Percentiles rank a stretch among this genome's conserved stretches.
Conservation (phyloP, 257 asterid species). For the Ballota nigra region DNA sequence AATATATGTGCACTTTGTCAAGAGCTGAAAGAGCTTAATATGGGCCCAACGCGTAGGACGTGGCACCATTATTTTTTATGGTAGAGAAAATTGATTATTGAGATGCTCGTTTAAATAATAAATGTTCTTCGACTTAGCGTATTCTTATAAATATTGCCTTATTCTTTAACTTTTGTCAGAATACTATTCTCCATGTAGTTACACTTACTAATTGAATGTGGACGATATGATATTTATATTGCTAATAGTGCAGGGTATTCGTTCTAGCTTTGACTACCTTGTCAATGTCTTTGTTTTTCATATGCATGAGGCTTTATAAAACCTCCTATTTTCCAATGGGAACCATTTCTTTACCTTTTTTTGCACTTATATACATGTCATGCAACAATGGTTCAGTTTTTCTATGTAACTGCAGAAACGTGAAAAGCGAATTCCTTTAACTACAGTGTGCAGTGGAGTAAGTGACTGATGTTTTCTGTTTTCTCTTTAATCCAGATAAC, state of each 20-base stretch:
- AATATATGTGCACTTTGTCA: neutral
- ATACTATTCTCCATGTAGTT: neutral
- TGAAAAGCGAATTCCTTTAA: neutral
- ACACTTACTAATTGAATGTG: neutral
- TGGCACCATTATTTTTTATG: neutral
- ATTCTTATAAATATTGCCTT: neutral
- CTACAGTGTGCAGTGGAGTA: slow-evolving; percentile 1
- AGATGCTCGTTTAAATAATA: neutral
- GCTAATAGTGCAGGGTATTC: too few relatives aligned
- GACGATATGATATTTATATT: too few relatives aligned
- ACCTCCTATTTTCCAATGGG: neutral
- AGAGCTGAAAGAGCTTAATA: neutral
- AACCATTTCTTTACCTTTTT: neutral
- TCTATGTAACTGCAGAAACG: neutral
- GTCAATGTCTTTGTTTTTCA: neutral
- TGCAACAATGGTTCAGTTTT: neutral
- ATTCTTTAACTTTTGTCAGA: neutral
- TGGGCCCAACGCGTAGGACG: neutral
- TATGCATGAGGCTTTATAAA: neutral
- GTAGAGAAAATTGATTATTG: neutral
- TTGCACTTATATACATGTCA: neutral
- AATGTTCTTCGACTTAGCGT: neutral
- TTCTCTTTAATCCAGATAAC: slow-evolving; percentile 50
- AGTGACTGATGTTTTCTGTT: neutral
- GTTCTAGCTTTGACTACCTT: too few relatives aligned